These are phyloP conservation scores for Firmiana major DNA, from an alignment of 345 rosid species.

Conservation along the genomic window DNA sequence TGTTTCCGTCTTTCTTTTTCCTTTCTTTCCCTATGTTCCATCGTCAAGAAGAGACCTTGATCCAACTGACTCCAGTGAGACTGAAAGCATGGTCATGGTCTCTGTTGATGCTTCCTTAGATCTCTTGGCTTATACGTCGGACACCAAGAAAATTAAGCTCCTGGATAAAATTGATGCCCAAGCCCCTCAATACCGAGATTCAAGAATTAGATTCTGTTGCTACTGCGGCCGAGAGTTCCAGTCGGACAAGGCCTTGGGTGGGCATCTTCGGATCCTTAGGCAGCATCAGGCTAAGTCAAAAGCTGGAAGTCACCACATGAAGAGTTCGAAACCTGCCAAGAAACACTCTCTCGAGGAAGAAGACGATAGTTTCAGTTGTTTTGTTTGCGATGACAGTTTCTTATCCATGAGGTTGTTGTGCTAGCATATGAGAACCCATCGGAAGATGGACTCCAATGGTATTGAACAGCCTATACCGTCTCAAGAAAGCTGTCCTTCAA, in stretches of 20 bases:
- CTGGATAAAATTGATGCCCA: not conserved
- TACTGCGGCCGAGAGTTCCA: not conserved
- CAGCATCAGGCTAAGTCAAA: not conserved
- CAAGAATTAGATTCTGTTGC: not conserved
- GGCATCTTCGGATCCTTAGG: constrained; percentile 3
- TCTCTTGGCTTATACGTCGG: not conserved
- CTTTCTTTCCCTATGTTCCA: not conserved
- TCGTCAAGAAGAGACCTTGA: not conserved
- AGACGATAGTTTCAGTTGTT: not conserved
- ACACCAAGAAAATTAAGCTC: not conserved
- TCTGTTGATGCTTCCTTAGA: not conserved
- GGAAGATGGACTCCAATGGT: not conserved
- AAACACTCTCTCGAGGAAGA: not conserved
- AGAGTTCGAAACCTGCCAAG: not conserved
- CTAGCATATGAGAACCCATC: not conserved
- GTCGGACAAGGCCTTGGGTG: not conserved
- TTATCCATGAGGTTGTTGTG: not conserved
- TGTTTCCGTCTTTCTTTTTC: not conserved
- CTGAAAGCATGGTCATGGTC: not conserved
- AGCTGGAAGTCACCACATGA: no score
- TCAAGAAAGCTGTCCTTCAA: not conserved
- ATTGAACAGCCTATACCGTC: not conserved
- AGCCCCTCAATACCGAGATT: not conserved
- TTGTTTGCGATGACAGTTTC: not conserved
- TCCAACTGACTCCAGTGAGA: not conserved